phyloP scores from a whole-genome alignment of 805 yeast genomes.

The Zygosaccharomyces bisporus region DNA sequence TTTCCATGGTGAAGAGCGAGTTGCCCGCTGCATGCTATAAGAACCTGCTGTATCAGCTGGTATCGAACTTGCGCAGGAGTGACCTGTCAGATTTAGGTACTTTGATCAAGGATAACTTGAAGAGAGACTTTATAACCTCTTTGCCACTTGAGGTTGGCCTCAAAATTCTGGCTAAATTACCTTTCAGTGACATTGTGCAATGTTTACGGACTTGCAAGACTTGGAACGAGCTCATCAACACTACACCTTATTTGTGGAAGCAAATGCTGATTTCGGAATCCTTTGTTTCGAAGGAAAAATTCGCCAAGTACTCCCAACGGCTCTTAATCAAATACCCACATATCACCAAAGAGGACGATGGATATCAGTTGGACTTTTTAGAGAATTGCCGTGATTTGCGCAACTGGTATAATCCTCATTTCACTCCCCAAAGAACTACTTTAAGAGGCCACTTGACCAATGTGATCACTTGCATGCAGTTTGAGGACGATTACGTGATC shows the following conservation, averaged over 20 bases:
- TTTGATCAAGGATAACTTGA: conserved; percentile 41
- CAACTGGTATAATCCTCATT: conserved; percentile 79
- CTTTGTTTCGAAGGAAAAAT: conserved; percentile 47
- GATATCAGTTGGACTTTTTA: conserved; percentile 43
- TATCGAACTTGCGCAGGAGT: conserved; percentile 29
- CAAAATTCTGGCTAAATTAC: conserved; percentile 61
- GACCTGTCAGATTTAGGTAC: conserved; percentile 33
- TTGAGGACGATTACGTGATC: conserved; percentile 83
- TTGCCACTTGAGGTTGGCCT: conserved; percentile 74
- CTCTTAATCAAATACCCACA: conserved; percentile 27
- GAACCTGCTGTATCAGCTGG: conserved; percentile 27
- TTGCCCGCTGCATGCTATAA: conserved; percentile 20
- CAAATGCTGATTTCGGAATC: conserved; percentile 58
- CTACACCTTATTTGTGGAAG: conserved; percentile 66
- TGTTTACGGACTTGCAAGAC: conserved; percentile 60
- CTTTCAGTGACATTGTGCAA: conserved; percentile 55
- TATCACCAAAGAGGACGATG: conserved; percentile 33
- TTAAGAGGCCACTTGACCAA: conserved; percentile 67
- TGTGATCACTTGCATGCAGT: conserved; percentile 93
- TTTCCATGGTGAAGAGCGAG: conserved; percentile 16
- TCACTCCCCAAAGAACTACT: conserved; percentile 62
- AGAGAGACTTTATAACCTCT: conserved; percentile 65
- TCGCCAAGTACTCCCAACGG: conserved; percentile 35
- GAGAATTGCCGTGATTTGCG: conserved; percentile 52
- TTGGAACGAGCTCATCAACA: conserved; percentile 67